A percentile compares a stretch with the other conserved stretches of the same genome.
Evolutionary conservation across 371 early-diverging fungal genomes (phyloP).

Genomic region (Saksenaea oblongispora): DNA sequence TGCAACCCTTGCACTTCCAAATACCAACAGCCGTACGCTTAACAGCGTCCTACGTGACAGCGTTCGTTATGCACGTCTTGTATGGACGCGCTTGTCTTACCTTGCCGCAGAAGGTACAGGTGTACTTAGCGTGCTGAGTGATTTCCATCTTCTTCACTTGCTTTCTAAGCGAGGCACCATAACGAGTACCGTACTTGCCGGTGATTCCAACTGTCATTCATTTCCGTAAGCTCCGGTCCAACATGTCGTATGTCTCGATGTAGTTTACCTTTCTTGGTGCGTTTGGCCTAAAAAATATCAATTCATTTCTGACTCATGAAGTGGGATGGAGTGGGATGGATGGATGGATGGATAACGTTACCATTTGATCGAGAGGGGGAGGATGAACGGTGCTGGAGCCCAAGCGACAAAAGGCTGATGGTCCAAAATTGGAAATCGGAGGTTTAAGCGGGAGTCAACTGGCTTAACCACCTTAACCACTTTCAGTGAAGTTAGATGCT

Average conservation of each 20-base stretch:
- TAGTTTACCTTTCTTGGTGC: conserved; percentile 89
- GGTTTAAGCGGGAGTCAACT: not conserved
- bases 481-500: too few species aligned
- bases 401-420: not conserved
- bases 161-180: conserved; percentile 99
- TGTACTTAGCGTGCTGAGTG: conserved; percentile 98
- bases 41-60: conserved; percentile 72
- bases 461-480: too few species aligned
- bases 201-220: conserved; percentile 83
- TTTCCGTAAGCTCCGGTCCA: not conserved
- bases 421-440: conserved; percentile 1
- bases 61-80: not conserved
- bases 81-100: conserved; percentile 23
- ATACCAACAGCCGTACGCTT: conserved; percentile 97
- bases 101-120: conserved; percentile 98
- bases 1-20: conserved; percentile 98
- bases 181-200: conserved; percentile 99
- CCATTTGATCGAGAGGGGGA: conserved; percentile 11
- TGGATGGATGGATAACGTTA: conserved; percentile 23
- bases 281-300: conserved; percentile 74
- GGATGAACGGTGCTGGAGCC: not conserved
- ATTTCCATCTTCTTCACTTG: conserved; percentile 98
- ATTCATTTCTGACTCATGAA: not conserved
- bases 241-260: not conserved
- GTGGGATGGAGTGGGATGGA: conserved; percentile 18